Evolutionary conservation across 805 yeast species (phyloP).

Genomic region (Hanseniaspora lindneri): DNA sequence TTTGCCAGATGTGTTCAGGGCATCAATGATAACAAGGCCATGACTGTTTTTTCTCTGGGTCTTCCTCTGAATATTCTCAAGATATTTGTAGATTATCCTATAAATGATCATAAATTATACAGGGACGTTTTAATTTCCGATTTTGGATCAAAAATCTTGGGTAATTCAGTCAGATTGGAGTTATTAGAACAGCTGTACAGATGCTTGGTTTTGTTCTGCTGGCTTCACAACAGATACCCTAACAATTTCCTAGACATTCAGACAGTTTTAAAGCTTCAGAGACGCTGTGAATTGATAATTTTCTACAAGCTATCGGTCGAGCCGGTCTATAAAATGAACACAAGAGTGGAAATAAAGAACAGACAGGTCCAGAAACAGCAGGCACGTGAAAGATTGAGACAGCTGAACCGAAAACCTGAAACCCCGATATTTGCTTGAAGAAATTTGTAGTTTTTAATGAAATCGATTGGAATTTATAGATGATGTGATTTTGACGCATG

Average conservation of each 20-base stretch:
- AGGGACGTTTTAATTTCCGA: background rate
- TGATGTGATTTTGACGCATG: too few relatives aligned
- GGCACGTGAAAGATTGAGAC: background rate
- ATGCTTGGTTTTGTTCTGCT: conserved; percentile 54
- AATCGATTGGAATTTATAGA: too few relatives aligned
- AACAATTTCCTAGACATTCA: conserved; percentile 64
- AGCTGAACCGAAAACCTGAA: background rate
- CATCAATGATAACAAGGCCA: conserved; percentile 44
- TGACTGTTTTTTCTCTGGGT: conserved; percentile 43
- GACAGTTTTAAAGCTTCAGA: conserved; percentile 58
- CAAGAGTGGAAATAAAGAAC: background rate
- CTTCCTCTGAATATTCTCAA: conserved; percentile 27
- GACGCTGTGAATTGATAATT: conserved; percentile 47
- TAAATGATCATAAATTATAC: background rate
- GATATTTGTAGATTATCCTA: conserved; percentile 14
- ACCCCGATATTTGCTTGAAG: too few relatives aligned
- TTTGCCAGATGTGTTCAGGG: conserved; percentile 39
- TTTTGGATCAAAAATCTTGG: background rate
- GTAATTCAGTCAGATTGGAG: conserved; percentile 19
- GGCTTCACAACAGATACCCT: conserved; percentile 85
- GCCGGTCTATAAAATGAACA: background rate
- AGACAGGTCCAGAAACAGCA: background rate
- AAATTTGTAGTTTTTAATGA: too few relatives aligned
- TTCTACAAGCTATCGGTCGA: conserved; percentile 29
- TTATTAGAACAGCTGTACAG: conserved; percentile 54